Percentiles rank a stretch among this genome's conserved stretches.
These are phyloP conservation scores for Venturiaceae sp. DNA, from an alignment of 2,329 filamentous ascomycete genomes.

Conservation along the genomic window DNA sequence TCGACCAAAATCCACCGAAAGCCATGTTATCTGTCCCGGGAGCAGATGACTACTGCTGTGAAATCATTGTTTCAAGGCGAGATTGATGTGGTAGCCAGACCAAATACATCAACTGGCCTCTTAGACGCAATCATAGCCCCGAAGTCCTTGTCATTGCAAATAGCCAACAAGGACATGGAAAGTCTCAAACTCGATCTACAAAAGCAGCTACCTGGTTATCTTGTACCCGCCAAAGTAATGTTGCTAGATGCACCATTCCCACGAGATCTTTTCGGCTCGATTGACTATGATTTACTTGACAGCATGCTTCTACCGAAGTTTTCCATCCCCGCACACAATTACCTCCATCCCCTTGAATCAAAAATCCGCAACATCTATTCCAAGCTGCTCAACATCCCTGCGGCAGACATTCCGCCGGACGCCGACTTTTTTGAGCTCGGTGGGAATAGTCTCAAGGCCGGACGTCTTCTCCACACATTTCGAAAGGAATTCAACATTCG, in stretches of 20 bases:
- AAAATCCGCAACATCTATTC: conserved; percentile 37
- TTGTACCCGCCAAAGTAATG: conserved; percentile 17
- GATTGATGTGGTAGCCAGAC: background rate
- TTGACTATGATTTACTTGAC: background rate
- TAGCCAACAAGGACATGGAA: conserved; percentile 4
- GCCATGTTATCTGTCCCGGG: conserved; percentile 24
- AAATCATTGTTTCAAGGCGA: background rate
- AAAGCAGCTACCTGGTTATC: conserved; percentile 16
- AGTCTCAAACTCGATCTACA: conserved; percentile 13
- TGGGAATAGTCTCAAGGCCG: conserved; percentile 45
- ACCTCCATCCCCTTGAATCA: conserved; percentile 16
- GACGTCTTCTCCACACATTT: conserved; percentile 40
- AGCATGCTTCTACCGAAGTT: conserved; percentile 18
- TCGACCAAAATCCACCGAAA: conserved; percentile 28
- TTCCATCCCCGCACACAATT: conserved; percentile 12
- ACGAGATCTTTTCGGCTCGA: conserved; percentile 6
- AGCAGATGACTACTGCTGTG: background rate
- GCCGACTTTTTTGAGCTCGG: conserved; percentile 45
- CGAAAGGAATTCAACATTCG: conserved; percentile 40
- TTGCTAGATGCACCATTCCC: conserved; percentile 15
- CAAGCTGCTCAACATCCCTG: conserved; percentile 31
- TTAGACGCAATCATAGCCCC: conserved; percentile 25
- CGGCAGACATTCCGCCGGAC: conserved; percentile 27
- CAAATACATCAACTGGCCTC: conserved; percentile 16
- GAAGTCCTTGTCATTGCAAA: conserved; percentile 2